Conservation (phyloP, 2,329 filamentous ascomycete species). For the Dryadomyces quercivorus region DNA sequence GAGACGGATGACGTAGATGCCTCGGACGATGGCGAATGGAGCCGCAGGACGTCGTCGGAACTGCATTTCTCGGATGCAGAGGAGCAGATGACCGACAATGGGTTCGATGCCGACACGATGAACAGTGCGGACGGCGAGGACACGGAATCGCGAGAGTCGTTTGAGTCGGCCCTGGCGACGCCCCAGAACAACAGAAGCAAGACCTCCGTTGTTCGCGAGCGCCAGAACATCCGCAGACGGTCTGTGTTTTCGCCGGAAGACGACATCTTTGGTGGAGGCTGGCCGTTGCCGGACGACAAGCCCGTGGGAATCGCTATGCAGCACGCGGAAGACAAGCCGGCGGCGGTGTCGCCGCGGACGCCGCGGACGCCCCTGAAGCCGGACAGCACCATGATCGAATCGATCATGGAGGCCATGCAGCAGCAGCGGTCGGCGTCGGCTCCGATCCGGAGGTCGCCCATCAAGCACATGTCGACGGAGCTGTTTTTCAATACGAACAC, state of each 20-base stretch:
- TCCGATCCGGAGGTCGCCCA: slow-evolving; percentile 20
- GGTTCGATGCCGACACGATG: slow-evolving; percentile 32
- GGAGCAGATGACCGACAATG: slow-evolving; percentile 32
- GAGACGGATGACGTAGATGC: slow-evolving; percentile 25
- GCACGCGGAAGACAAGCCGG: background rate
- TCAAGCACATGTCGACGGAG: slow-evolving; percentile 29
- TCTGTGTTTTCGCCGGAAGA: slow-evolving; percentile 56
- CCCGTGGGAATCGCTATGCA: slow-evolving; percentile 21
- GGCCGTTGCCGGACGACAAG: slow-evolving; percentile 29
- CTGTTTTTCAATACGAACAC: slow-evolving; percentile 59
- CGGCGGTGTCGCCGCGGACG: too few relatives aligned
- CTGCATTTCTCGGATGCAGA: slow-evolving; percentile 28
- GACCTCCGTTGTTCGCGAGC: slow-evolving; percentile 42
- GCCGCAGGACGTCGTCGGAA: slow-evolving; percentile 23
- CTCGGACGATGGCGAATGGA: slow-evolving; percentile 22
- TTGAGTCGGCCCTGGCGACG: slow-evolving; percentile 19
- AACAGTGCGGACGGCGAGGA: slow-evolving; percentile 31
- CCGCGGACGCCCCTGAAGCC: slow-evolving; percentile 8
- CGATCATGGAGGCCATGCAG: slow-evolving; percentile 53
- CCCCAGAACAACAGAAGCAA: slow-evolving; percentile 18
- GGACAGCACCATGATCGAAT: slow-evolving; percentile 39
- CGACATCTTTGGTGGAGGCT: slow-evolving; percentile 49
- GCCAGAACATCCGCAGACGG: slow-evolving; percentile 37
- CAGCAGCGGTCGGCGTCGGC: slow-evolving; percentile 35
- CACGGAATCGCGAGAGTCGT: slow-evolving; percentile 19